Conservation (phyloP, 164 flowering plant genomes). For the Akebia trifoliata region DNA sequence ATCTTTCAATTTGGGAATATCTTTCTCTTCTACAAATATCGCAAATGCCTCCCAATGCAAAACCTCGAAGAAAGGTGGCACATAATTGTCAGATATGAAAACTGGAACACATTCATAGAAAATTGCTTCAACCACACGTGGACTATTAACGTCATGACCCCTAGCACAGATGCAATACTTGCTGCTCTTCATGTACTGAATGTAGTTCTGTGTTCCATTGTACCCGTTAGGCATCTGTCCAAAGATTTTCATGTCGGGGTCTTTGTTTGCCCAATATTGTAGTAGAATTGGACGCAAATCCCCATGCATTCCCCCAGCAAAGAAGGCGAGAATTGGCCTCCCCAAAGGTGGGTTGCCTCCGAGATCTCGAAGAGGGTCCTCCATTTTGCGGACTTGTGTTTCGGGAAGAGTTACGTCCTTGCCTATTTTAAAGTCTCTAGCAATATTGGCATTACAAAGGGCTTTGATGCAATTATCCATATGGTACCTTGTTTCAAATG, state of each 20-base stretch:
- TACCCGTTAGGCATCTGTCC: constrained; percentile 29
- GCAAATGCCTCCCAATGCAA: constrained; percentile 39
- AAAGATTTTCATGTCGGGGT: constrained; percentile 33
- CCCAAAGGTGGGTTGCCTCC: constrained; percentile 35
- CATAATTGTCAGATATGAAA: constrained; percentile 39
- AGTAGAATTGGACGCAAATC: constrained; percentile 31
- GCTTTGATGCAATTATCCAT: constrained; percentile 35
- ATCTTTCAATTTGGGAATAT: constrained; percentile 29
- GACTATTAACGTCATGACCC: constrained; percentile 39
- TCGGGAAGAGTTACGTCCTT: constrained; percentile 41
- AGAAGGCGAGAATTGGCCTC: constrained; percentile 37
- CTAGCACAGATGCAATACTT: constrained; percentile 41
- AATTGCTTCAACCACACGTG: constrained; percentile 38
- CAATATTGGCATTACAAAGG: constrained; percentile 45
- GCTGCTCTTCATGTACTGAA: constrained; percentile 34
- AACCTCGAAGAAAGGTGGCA: constrained; percentile 42
- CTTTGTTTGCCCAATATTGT: constrained; percentile 23
- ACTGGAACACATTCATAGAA: constrained; percentile 42
- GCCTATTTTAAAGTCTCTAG: constrained; percentile 33
- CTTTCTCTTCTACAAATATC: constrained; percentile 30
- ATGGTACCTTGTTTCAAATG: constrained; percentile 23
- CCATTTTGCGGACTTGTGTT: constrained; percentile 24
- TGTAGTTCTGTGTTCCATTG: constrained; percentile 22
- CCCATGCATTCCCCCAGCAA: constrained; percentile 45
- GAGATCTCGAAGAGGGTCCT: constrained; percentile 24